These are phyloP conservation scores for Erodium maritimum DNA, from an alignment of 345 rosid genomes.

Conservation along the genomic window DNA sequence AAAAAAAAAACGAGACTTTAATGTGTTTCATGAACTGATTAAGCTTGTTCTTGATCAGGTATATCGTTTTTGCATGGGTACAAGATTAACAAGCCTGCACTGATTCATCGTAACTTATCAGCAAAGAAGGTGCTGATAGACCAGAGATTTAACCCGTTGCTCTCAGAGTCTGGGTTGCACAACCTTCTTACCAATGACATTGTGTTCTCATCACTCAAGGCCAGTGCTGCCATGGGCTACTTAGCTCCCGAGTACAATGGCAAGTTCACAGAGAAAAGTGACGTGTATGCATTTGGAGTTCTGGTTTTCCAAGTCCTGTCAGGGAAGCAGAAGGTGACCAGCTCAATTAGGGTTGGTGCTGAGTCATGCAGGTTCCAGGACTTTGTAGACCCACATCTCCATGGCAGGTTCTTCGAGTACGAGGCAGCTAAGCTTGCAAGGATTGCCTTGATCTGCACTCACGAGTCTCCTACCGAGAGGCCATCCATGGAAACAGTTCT, in stretches of 20 bases:
- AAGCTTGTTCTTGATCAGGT: constrained; percentile 30
- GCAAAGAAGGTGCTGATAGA: constrained; percentile 79
- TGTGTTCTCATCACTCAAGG: constrained; percentile 80
- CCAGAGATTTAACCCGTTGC: constrained; percentile 51
- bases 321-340: constrained; percentile 52
- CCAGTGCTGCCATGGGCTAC: constrained; percentile 98
- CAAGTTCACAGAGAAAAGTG: constrained; percentile 81
- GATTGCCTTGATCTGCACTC: constrained; percentile 61
- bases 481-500: constrained; percentile 60
- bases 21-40: too few species aligned
- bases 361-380: constrained; percentile 45
- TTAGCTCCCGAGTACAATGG: constrained; percentile 95
- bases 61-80: constrained; percentile 58
- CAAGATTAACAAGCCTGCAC: constrained; percentile 46
- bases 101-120: constrained; percentile 73
- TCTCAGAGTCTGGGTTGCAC: constrained; percentile 77
- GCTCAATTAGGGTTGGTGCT: constrained; percentile 31
- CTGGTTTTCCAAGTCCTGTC: constrained; percentile 62
- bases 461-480: constrained; percentile 58
- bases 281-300: constrained; percentile 77
- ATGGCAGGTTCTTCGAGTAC: constrained; percentile 34
- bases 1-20: too few species aligned
- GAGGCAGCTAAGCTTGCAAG: constrained; percentile 51
- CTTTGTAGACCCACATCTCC: constrained; percentile 57
- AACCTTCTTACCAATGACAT: constrained; percentile 82